Evolutionary conservation across 805 yeast genomes (phyloP).

Genomic region (Wickerhamiella lipophila): DNA sequence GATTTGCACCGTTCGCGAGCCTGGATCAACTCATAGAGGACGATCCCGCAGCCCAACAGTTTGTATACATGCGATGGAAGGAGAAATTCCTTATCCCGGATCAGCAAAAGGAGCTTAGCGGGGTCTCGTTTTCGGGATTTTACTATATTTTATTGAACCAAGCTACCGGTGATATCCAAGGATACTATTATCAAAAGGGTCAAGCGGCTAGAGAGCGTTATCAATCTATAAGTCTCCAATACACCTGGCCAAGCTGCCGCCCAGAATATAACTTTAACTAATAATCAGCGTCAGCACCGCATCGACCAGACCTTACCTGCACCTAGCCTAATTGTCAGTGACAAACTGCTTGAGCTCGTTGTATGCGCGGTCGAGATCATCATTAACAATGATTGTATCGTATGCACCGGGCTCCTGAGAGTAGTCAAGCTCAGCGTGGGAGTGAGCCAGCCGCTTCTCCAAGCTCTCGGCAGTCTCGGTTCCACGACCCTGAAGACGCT

Average conservation of each 20-base stretch:
- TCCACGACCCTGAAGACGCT: slow-evolving; percentile 77
- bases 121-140: slow-evolving; percentile 85
- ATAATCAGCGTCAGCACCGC: no score
- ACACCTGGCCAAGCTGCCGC: neutral
- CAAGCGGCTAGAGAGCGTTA: slow-evolving; percentile 12
- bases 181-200: slow-evolving; percentile 47
- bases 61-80: slow-evolving; percentile 82
- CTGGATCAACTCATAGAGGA: slow-evolving; percentile 1
- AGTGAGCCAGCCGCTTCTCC: slow-evolving; percentile 74
- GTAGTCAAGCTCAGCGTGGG: slow-evolving; percentile 76
- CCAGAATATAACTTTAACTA: neutral
- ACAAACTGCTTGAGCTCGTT: slow-evolving; percentile 66
- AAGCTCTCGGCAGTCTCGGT: slow-evolving; percentile 85
- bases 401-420: slow-evolving; percentile 78
- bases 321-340: slow-evolving; percentile 7
- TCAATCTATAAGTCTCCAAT: slow-evolving; percentile 8
- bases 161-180: slow-evolving; percentile 57
- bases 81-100: slow-evolving; percentile 80
- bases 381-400: slow-evolving; percentile 79
- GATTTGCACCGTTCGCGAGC: slow-evolving; percentile 32
- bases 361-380: slow-evolving; percentile 83
- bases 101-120: slow-evolving; percentile 45
- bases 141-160: slow-evolving; percentile 79
- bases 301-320: no score
- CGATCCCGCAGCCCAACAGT: slow-evolving; percentile 19